Evolutionary conservation across 257 asterid genomes (phyloP).

Genomic region (Jasminum sambac): DNA sequence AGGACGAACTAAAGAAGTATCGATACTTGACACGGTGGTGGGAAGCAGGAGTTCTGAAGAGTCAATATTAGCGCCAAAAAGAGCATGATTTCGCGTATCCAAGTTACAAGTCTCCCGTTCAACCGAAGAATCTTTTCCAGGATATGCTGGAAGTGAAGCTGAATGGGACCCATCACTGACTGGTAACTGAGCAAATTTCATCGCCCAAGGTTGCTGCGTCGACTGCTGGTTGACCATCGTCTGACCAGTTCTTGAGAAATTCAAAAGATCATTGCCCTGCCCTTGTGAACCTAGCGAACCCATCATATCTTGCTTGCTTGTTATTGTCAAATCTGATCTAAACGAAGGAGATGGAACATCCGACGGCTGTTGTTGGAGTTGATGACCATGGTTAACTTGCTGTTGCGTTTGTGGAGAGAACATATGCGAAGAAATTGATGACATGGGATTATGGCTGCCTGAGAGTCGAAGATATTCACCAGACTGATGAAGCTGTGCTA

Average conservation of each 20-base stretch:
- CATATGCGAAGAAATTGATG: constrained; percentile 46
- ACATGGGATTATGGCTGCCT: constrained; percentile 44
- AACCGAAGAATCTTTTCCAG: constrained; percentile 58
- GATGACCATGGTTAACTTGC: constrained; percentile 53
- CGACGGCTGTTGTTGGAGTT: constrained; percentile 63
- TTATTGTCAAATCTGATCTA: constrained; percentile 49
- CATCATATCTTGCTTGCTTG: constrained; percentile 60
- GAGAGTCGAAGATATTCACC: constrained; percentile 66
- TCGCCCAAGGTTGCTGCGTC: constrained; percentile 65
- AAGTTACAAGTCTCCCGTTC: constrained; percentile 58
- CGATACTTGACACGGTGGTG: constrained; percentile 57
- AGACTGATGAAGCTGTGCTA: constrained; percentile 70
- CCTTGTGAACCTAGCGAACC: constrained; percentile 72
- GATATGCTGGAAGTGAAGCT: constrained; percentile 44
- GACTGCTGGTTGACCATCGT: constrained; percentile 55
- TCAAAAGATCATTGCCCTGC: constrained; percentile 48
- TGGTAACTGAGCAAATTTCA: constrained; percentile 52
- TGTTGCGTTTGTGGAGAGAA: constrained; percentile 55
- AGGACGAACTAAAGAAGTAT: constrained; percentile 54
- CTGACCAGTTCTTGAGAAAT: constrained; percentile 63
- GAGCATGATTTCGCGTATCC: constrained; percentile 61
- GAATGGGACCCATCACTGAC: constrained; percentile 44
- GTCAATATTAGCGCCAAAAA: constrained; percentile 61
- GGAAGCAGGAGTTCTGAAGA: constrained; percentile 75
- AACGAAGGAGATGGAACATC: constrained; percentile 70